Percentiles rank a stretch among this genome's conserved stretches.
Conservation (phyloP, 2,329 filamentous ascomycete genomes). For the Microdochium nivale region DNA sequence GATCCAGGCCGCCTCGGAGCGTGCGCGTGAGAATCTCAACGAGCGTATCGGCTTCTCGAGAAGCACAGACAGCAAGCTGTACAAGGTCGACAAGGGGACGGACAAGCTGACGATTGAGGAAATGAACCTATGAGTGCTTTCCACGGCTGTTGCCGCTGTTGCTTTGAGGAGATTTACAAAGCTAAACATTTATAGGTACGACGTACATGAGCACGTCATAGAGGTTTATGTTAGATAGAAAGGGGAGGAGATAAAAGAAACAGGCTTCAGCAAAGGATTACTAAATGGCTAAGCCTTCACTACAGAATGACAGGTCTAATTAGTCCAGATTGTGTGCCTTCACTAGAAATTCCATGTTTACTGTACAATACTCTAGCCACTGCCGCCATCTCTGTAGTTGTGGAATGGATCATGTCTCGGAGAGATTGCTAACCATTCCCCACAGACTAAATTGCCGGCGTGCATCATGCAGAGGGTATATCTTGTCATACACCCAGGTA, state of each 20-base stretch:
- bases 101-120: neutral
- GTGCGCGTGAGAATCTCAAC: constrained; percentile 53
- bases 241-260: no score
- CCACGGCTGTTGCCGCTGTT: neutral
- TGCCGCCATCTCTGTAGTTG: constrained; percentile 24
- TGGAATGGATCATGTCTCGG: constrained; percentile 33
- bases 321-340: constrained; percentile 39
- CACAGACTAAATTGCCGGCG: constrained; percentile 21
- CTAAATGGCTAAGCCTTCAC: no score
- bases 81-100: neutral
- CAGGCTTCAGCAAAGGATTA: no score
- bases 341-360: neutral
- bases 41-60: constrained; percentile 42
- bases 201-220: neutral
- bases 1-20: constrained; percentile 48
- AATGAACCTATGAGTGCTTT: neutral
- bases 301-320: no score
- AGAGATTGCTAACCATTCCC: constrained; percentile 27
- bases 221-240: neutral
- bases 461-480: constrained; percentile 20
- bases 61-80: neutral
- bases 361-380: neutral
- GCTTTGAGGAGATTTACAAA: neutral
- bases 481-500: constrained; percentile 21
- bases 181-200: no score